Evolutionary conservation across 164 flowering plant species (phyloP).

Genomic region (Brasenia schreberi): DNA sequence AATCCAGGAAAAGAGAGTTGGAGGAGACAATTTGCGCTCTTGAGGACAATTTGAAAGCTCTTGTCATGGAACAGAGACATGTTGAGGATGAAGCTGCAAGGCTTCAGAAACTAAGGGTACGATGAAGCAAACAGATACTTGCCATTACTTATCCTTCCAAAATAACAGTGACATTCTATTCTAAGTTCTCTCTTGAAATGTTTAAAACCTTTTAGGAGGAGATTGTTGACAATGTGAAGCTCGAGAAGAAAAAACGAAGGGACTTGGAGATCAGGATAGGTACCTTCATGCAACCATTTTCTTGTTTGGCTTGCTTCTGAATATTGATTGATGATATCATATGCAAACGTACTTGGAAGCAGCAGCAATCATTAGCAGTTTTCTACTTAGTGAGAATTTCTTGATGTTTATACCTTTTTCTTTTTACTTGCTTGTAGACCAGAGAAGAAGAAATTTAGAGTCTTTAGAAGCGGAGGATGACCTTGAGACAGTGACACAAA

Average conservation of each 20-base stretch:
- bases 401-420: slow-evolving; percentile 12
- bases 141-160: too few species aligned
- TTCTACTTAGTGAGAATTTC: neutral
- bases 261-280: slow-evolving; percentile 52
- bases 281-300: slow-evolving; percentile 5
- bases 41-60: slow-evolving; percentile 37
- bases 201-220: slow-evolving; percentile 45
- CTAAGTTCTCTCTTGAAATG: neutral
- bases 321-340: neutral
- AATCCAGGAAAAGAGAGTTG: slow-evolving; percentile 39
- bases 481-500: slow-evolving; percentile 31
- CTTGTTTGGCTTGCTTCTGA: neutral
- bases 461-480: slow-evolving; percentile 55
- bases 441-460: slow-evolving; percentile 43
- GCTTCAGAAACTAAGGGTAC: slow-evolving; percentile 65
- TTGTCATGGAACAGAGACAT: slow-evolving; percentile 36
- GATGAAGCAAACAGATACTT: slow-evolving; percentile 3
- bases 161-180: neutral
- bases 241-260: slow-evolving; percentile 40
- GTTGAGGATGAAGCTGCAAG: slow-evolving; percentile 64
- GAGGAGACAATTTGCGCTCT: slow-evolving; percentile 40
- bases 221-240: slow-evolving; percentile 17
- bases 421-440: slow-evolving; percentile 20
- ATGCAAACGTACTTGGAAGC: neutral
- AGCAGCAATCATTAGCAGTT: neutral